Percentiles rank a stretch among this genome's conserved stretches.
Evolutionary conservation across 2,329 filamentous ascomycete genomes (phyloP).

Genomic region (Ophiostoma piceae): DNA sequence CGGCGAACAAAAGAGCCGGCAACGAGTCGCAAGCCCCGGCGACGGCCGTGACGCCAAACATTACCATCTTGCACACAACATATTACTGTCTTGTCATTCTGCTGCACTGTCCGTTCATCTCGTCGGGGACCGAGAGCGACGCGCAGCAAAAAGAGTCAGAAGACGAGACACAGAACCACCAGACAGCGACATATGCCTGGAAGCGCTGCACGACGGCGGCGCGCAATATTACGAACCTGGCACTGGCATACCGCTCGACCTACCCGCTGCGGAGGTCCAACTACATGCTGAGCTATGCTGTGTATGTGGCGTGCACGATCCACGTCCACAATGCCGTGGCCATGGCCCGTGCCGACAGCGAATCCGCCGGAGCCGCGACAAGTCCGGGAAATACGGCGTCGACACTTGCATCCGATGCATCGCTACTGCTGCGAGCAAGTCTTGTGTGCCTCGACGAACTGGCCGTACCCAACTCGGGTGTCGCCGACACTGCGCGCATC

Average conservation of each 20-base stretch:
- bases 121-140: not conserved
- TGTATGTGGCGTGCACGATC: constrained; percentile 40
- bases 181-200: constrained; percentile 24
- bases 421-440: constrained; percentile 30
- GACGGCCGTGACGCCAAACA: constrained; percentile 20
- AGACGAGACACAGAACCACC: not conserved
- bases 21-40: not conserved
- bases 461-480: constrained; percentile 31
- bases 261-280: constrained; percentile 35
- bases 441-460: constrained; percentile 35
- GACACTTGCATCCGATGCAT: not conserved
- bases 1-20: constrained; percentile 3
- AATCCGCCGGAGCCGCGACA: not conserved
- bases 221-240: constrained; percentile 36
- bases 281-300: constrained; percentile 37
- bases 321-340: constrained; percentile 38
- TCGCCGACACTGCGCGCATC: constrained; percentile 21
- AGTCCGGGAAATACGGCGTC: not conserved
- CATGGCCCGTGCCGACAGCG: constrained; percentile 23
- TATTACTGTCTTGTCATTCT: constrained; percentile 42
- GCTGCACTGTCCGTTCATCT: constrained; percentile 40
- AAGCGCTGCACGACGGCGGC: constrained; percentile 36
- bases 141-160: not conserved
- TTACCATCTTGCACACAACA: constrained; percentile 27
- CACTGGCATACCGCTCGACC: constrained; percentile 31